Conservation (phyloP, 345 rosid species). For the Bruguiera sexangula region DNA sequence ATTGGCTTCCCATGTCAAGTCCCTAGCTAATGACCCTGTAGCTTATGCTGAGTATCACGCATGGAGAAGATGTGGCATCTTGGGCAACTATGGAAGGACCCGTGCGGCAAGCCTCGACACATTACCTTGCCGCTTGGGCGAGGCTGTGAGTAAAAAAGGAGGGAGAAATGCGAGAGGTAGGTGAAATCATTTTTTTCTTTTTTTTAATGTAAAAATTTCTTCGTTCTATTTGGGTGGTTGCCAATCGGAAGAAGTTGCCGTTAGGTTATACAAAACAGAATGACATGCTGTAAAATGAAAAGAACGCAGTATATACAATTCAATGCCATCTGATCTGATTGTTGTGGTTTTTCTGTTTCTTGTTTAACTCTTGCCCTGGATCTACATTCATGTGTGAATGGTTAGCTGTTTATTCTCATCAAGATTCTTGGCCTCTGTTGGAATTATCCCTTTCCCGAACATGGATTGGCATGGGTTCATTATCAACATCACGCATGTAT, state of each 20-base stretch:
- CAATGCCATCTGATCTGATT: background rate
- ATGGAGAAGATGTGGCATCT: slow-evolving; percentile 86
- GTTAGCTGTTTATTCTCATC: too few relatives aligned
- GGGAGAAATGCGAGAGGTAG: slow-evolving; percentile 49
- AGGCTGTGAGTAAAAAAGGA: slow-evolving; percentile 64
- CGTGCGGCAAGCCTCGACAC: slow-evolving; percentile 77
- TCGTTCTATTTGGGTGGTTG: slow-evolving; percentile 7
- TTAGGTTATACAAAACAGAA: slow-evolving; percentile 7
- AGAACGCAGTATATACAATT: slow-evolving; percentile 1
- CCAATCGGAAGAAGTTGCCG: background rate
- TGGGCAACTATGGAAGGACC: slow-evolving; percentile 60
- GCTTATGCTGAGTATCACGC: slow-evolving; percentile 89
- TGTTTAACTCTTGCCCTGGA: too few relatives aligned
- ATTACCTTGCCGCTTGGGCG: slow-evolving; percentile 84
- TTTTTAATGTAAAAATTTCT: slow-evolving; percentile 3
- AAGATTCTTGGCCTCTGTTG: too few relatives aligned
- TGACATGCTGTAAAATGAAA: slow-evolving; percentile 7
- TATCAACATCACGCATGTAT: too few relatives aligned
- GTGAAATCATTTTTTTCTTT: slow-evolving; percentile 1
- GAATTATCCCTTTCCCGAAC: too few relatives aligned
- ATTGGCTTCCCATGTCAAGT: slow-evolving; percentile 59
- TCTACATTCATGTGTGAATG: too few relatives aligned
- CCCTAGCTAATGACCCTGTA: slow-evolving; percentile 62
- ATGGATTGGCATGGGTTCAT: too few relatives aligned
- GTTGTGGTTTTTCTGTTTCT: too few relatives aligned